Conservation (phyloP, 1,139 yeast genomes). For the Debaryomyces fabryi region DNA sequence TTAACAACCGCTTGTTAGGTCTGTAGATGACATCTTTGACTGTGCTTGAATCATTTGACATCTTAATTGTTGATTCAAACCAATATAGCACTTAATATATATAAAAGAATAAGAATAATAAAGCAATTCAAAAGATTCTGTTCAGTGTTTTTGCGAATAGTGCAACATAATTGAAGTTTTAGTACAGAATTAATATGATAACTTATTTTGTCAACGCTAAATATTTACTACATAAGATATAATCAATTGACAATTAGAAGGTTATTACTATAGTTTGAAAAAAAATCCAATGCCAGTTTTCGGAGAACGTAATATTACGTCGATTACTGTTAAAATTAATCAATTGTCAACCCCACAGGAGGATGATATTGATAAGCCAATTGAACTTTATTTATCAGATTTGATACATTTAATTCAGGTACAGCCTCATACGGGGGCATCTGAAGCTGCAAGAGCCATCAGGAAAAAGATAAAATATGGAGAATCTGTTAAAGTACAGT, state of each 20-base stretch:
- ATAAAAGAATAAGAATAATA: not conserved
- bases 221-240: not conserved
- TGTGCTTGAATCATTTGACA: constrained; percentile 1
- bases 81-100: not conserved
- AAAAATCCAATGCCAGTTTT: constrained; percentile 41
- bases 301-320: constrained; percentile 43
- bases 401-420: constrained; percentile 42
- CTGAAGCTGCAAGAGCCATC: constrained; percentile 88
- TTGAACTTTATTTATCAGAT: constrained; percentile 42
- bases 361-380: constrained; percentile 34
- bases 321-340: constrained; percentile 48
- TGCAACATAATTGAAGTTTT: constrained; percentile 1
- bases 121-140: not conserved
- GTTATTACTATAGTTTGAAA: not conserved
- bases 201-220: not conserved
- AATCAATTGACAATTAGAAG: not conserved
- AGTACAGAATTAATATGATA: not conserved
- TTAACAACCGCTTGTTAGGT: constrained; percentile 2
- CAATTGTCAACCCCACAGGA: constrained; percentile 41
- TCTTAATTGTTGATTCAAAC: not conserved
- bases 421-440: constrained; percentile 51
- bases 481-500: constrained; percentile 52
- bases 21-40: not conserved
- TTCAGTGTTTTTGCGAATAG: not conserved
- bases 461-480: constrained; percentile 91